Evolutionary conservation across 169 alveolate species (phyloP).

Genomic region (Cystoisospora suis): DNA sequence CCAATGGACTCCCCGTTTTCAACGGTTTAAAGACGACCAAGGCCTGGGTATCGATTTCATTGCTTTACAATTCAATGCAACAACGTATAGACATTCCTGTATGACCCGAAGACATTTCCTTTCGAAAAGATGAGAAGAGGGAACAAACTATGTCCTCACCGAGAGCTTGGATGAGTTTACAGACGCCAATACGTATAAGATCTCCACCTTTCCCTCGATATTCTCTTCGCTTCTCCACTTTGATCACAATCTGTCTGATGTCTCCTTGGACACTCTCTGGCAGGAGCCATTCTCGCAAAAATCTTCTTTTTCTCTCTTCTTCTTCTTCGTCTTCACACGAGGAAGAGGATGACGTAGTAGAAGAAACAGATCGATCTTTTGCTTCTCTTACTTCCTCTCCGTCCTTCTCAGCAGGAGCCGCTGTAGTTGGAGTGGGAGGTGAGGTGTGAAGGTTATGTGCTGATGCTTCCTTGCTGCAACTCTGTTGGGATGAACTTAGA

Average conservation of each 20-base stretch:
- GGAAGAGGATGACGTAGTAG: neutral
- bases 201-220: conserved; percentile 73
- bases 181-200: conserved; percentile 62
- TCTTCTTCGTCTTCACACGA: neutral
- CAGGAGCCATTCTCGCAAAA: neutral
- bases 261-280: neutral
- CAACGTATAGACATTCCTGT: too few species aligned
- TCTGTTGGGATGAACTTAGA: neutral
- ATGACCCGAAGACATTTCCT: neutral
- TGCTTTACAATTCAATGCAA: too few species aligned
- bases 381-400: neutral
- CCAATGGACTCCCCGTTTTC: neutral
- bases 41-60: too few species aligned
- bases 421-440: too few species aligned
- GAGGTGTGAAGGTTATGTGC: conserved; percentile 13
- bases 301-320: neutral
- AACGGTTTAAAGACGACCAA: neutral
- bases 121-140: neutral
- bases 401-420: neutral
- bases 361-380: neutral
- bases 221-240: conserved; percentile 60
- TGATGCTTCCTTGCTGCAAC: neutral
- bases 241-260: conserved; percentile 40
- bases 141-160: conserved; percentile 43
- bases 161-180: conserved; percentile 49